phyloP scores from a whole-genome alignment of 2,329 filamentous ascomycete genomes.

The Venturia asperata region DNA sequence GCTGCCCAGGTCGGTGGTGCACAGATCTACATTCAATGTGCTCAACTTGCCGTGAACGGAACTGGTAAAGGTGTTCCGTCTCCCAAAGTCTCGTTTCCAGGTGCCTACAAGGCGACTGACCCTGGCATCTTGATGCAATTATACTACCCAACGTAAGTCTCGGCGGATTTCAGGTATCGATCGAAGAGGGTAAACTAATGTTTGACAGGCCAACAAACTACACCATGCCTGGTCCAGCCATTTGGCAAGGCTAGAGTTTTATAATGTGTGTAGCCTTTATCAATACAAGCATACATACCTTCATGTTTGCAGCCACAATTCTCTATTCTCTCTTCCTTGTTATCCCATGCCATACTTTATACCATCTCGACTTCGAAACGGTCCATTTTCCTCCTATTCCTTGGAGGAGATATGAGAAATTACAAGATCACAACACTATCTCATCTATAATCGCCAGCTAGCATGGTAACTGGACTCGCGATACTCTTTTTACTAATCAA shows the following conservation, averaged over 20 bases:
- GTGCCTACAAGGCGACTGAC: slow-evolving; percentile 18
- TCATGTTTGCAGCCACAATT: background rate
- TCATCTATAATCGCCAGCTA: too few species aligned
- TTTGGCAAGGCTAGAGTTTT: slow-evolving; percentile 6
- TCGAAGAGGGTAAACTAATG: too few species aligned
- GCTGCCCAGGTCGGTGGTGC: slow-evolving; percentile 11
- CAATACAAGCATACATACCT: background rate
- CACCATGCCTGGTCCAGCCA: slow-evolving; percentile 10
- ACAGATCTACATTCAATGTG: slow-evolving; percentile 20
- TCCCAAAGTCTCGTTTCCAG: slow-evolving; percentile 24
- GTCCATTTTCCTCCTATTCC: too few species aligned
- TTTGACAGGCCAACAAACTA: slow-evolving; percentile 11
- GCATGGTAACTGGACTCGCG: too few species aligned
- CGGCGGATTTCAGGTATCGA: too few species aligned
- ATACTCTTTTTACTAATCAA: too few species aligned
- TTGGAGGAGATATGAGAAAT: too few species aligned
- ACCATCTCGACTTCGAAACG: too few species aligned
- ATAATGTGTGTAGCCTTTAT: background rate
- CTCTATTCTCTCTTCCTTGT: background rate
- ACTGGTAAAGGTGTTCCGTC: slow-evolving; percentile 22
- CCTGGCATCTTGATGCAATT: slow-evolving; percentile 13
- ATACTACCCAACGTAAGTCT: slow-evolving; percentile 13
- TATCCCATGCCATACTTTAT: too few species aligned
- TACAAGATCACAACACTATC: too few species aligned
- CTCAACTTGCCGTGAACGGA: slow-evolving; percentile 24